Evolutionary conservation across 208 protist species (phyloP).

Genomic region (Porcisia deanei): DNA sequence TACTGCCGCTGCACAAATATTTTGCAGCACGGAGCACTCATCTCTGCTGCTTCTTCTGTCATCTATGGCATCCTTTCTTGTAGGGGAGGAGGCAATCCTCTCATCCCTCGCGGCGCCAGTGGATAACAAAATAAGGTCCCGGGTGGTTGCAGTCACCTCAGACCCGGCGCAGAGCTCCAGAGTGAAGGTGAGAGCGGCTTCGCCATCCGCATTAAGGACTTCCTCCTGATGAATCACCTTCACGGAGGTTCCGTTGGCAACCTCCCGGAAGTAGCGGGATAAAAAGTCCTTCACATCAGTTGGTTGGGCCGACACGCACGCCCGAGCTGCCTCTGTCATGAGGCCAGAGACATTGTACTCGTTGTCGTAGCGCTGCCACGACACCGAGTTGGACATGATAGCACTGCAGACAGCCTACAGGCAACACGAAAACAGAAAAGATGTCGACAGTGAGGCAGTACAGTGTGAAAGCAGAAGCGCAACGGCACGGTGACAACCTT

Average conservation of each 20-base stretch:
- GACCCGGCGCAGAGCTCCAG: slow-evolving; percentile 26
- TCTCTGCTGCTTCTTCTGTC: neutral
- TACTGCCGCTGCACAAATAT: slow-evolving; percentile 7
- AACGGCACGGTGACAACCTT: neutral
- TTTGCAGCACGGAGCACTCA: neutral
- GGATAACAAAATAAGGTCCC: neutral
- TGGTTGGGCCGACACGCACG: slow-evolving; percentile 66
- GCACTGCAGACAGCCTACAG: neutral
- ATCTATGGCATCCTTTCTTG: neutral
- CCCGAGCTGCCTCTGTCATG: slow-evolving; percentile 74
- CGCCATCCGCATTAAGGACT: slow-evolving; percentile 31
- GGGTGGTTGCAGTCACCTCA: slow-evolving; percentile 20
- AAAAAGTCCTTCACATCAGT: slow-evolving; percentile 64
- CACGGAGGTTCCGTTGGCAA: slow-evolving; percentile 40
- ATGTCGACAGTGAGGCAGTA: neutral
- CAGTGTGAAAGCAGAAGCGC: too few relatives aligned
- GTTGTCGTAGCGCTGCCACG: slow-evolving; percentile 81
- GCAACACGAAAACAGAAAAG: neutral
- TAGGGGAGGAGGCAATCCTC: neutral
- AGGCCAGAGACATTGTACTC: slow-evolving; percentile 65
- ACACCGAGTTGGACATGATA: slow-evolving; percentile 36
- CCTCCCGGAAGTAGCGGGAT: slow-evolving; percentile 62
- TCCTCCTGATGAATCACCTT: slow-evolving; percentile 30
- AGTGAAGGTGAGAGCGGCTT: slow-evolving; percentile 27
- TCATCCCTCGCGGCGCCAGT: neutral